Percentiles rank a stretch among this genome's conserved stretches.
These are phyloP conservation scores for Penicillium occitanis DNA, from an alignment of 2,329 filamentous ascomycete genomes.

Conservation along the genomic window DNA sequence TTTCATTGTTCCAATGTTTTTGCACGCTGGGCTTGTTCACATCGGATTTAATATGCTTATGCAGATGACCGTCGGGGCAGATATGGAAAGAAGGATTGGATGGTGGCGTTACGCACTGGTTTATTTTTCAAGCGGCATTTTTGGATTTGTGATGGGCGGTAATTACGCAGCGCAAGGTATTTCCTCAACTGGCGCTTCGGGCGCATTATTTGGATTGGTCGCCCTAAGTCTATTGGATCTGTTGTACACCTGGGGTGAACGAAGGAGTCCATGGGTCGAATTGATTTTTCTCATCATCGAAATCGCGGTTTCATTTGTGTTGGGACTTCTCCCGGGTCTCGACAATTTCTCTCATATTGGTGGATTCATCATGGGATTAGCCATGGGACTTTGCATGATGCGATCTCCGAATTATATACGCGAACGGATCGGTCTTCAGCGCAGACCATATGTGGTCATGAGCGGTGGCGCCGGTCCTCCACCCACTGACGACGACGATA, in stretches of 20 bases:
- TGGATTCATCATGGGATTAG: slow-evolving; percentile 88
- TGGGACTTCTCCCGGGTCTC: slow-evolving; percentile 85
- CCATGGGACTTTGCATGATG: slow-evolving; percentile 80
- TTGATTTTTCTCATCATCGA: slow-evolving; percentile 85
- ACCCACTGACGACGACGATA: slow-evolving; percentile 21
- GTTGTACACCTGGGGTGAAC: slow-evolving; percentile 86
- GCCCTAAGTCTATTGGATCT: slow-evolving; percentile 86
- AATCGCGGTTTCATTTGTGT: slow-evolving; percentile 83
- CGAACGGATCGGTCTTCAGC: slow-evolving; percentile 67
- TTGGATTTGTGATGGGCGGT: slow-evolving; percentile 90
- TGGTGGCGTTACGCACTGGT: slow-evolving; percentile 84
- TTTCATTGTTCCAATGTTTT: slow-evolving; percentile 92
- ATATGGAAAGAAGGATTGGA: slow-evolving; percentile 91
- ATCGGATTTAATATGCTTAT: slow-evolving; percentile 94
- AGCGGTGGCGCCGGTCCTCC: slow-evolving; percentile 47
- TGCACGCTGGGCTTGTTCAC: slow-evolving; percentile 91
- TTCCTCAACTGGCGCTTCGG: slow-evolving; percentile 84
- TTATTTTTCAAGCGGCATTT: slow-evolving; percentile 88
- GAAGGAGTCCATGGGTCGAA: slow-evolving; percentile 73
- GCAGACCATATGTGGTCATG: slow-evolving; percentile 70
- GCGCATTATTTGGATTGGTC: slow-evolving; percentile 86
- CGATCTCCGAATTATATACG: slow-evolving; percentile 83
- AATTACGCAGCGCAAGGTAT: slow-evolving; percentile 85
- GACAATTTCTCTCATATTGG: slow-evolving; percentile 99
- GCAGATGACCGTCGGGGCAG: slow-evolving; percentile 82